Conservation (phyloP, 2,329 filamentous ascomycete genomes). For the Colletotrichum liaoningense region DNA sequence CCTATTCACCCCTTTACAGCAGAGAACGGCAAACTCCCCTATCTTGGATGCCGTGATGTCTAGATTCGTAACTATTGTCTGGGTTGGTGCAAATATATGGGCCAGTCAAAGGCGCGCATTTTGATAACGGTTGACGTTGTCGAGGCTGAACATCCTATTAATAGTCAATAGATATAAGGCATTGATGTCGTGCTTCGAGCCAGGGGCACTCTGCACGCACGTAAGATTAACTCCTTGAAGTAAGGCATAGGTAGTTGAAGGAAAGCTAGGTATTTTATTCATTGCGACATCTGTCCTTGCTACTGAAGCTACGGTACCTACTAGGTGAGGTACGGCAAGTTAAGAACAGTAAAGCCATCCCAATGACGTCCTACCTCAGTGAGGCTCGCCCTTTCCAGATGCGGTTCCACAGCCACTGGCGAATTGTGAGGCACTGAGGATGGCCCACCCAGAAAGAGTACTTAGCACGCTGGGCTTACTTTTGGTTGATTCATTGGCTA, state of each 20-base stretch:
- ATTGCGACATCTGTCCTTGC: not conserved
- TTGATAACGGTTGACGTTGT: not conserved
- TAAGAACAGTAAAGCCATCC: not conserved
- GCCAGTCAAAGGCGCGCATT: no score
- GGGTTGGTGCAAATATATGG: not conserved
- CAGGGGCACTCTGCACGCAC: not conserved
- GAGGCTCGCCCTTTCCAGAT: conserved; percentile 4
- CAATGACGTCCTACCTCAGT: conserved; percentile 24
- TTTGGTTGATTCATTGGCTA: not conserved
- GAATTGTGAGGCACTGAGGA: conserved; percentile 11
- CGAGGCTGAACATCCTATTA: not conserved
- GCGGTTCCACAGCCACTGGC: conserved; percentile 3
- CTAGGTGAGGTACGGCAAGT: not conserved
- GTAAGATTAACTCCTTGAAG: not conserved
- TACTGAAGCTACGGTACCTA: not conserved
- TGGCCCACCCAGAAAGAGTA: conserved; percentile 4
- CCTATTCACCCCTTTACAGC: not conserved
- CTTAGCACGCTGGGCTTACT: not conserved
- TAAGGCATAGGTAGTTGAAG: not conserved
- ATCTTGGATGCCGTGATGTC: not conserved
- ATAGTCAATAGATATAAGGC: not conserved
- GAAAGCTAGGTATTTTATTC: not conserved
- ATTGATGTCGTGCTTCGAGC: not conserved
- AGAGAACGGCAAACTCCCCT: not conserved
- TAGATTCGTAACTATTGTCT: not conserved